Evolutionary conservation across 805 yeast genomes (phyloP).

Genomic region (Metschnikowia amazonensis): DNA sequence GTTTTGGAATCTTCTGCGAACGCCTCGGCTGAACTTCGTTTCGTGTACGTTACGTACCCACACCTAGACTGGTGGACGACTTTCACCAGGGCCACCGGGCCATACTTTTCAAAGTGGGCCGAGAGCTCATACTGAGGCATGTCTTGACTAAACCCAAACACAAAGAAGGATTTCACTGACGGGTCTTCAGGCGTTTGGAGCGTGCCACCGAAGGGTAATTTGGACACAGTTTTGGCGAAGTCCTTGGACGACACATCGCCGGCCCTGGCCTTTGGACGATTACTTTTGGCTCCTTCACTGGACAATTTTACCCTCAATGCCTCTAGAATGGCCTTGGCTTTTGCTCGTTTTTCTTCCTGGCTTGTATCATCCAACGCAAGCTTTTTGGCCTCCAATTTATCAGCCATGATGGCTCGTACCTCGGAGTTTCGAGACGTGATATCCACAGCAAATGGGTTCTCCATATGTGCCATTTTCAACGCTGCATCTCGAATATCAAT

Average conservation of each 20-base stretch:
- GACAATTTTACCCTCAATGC: constrained; percentile 40
- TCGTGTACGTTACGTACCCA: constrained; percentile 58
- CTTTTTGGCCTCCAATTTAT: constrained; percentile 50
- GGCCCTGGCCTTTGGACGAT: constrained; percentile 19
- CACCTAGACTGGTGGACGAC: constrained; percentile 57
- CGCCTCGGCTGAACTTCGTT: constrained; percentile 48
- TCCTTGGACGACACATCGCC: constrained; percentile 41
- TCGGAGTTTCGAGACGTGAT: constrained; percentile 27
- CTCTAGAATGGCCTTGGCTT: constrained; percentile 49
- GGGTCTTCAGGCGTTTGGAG: constrained; percentile 35
- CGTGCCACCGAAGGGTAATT: constrained; percentile 69
- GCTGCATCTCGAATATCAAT: constrained; percentile 76
- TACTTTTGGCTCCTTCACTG: constrained; percentile 9
- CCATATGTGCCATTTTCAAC: constrained; percentile 58
- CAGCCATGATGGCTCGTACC: constrained; percentile 39
- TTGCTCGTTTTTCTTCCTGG: constrained; percentile 18
- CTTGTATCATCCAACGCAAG: constrained; percentile 19
- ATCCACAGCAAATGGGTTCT: constrained; percentile 23
- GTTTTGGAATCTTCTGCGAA: constrained; percentile 24
- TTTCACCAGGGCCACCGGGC: constrained; percentile 46
- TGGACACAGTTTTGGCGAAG: constrained; percentile 42
- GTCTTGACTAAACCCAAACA: constrained; percentile 69
- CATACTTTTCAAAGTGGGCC: constrained; percentile 45
- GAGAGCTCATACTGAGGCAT: constrained; percentile 61
- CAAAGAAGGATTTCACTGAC: constrained; percentile 55